Base-by-base conservation (phyloP, 2,329 filamentous ascomycete genomes). In the Cercospora sesami region DNA sequence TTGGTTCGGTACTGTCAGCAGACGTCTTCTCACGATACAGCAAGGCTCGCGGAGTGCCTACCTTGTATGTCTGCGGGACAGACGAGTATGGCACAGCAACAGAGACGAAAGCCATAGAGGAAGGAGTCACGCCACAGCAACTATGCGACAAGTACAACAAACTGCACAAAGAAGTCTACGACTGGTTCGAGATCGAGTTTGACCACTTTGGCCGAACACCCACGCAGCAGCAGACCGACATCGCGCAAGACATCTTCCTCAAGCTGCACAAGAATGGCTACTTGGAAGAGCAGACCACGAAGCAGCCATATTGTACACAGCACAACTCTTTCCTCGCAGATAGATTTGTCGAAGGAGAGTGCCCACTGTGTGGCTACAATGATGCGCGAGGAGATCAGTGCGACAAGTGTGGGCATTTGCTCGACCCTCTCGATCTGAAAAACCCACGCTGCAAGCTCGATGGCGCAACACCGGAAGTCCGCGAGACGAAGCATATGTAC, bases 31-130 rank as follows among this genome's bases (percentile, higher is more conserved):
- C 69, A 59, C 71, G 73, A 89, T 96, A 91, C 81, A 91, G 90
- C 82, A 92, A 92, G 80, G 89, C 91, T 53, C 87, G 92, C 75
- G 91, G 90, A 65, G 86, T 90, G 76, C 91, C 89, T 73, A 96
- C 93, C 1, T 86, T 97, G 61, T 97, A 89, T 79, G 85, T 97
- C 73, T 96, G 94, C 80, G 93, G 93, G 66, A 92, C 89, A 62
- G 94, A 97, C 82, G 92, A 98, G 81, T 98, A 97, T 80, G 94
- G 94, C 67, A 98, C 94, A 12, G 94, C 94, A 23, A 97, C 94
- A 33, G 94, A 97, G 81, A 97, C 94, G 28, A 97, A 96, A 83
- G 94, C 94, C 4, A 87, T 97, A 48, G 93, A 96, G 79, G 93
- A 95, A 79, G 90, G 90, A 14, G 84, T 93, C 71, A 93, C 90